Conservation (phyloP, 1,284 basidiomycete genomes). For the Boletellus sp. region DNA sequence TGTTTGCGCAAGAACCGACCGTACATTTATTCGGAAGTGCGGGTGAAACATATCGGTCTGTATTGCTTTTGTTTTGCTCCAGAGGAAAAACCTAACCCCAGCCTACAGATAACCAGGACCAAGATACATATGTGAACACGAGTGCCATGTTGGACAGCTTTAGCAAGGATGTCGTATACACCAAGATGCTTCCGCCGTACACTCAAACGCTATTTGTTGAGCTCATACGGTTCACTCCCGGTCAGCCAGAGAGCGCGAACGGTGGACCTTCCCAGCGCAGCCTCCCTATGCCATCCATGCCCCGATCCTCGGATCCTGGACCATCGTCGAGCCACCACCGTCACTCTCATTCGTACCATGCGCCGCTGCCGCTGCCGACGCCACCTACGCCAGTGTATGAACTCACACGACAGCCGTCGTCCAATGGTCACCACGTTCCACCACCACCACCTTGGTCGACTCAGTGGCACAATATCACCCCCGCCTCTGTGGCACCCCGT, state of each 20-base stretch:
- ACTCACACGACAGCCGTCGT: slow-evolving; percentile 26
- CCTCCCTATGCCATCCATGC: slow-evolving; percentile 20
- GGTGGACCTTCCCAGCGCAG: slow-evolving; percentile 29
- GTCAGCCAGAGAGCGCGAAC: slow-evolving; percentile 40
- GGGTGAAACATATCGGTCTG: slow-evolving; percentile 64
- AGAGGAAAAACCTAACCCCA: slow-evolving; percentile 8
- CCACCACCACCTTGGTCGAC: slow-evolving; percentile 69
- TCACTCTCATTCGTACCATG: slow-evolving; percentile 28
- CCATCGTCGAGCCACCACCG: slow-evolving; percentile 30
- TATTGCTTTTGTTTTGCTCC: slow-evolving; percentile 15
- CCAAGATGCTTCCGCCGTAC: slow-evolving; percentile 58
- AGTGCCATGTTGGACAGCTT: slow-evolving; percentile 69
- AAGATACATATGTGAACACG: slow-evolving; percentile 63
- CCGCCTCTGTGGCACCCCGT: slow-evolving; percentile 14
- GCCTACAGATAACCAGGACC: slow-evolving; percentile 41
- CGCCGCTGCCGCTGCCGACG: slow-evolving; percentile 34
- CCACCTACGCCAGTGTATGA: slow-evolving; percentile 35
- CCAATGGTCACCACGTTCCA: slow-evolving; percentile 38
- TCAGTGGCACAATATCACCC: slow-evolving; percentile 44
- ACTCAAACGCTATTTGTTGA: slow-evolving; percentile 72
- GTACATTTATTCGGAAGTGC: slow-evolving; percentile 70
- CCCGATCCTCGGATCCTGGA: slow-evolving; percentile 27
- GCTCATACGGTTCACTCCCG: slow-evolving; percentile 59
- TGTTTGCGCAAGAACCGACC: slow-evolving; percentile 65
- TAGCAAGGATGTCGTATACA: slow-evolving; percentile 68